Percentiles rank a stretch among this genome's conserved stretches.
These are phyloP conservation scores for Hypoxylon fragiforme DNA, from an alignment of 495 filamentous ascomycete species.

Conservation along the genomic window DNA sequence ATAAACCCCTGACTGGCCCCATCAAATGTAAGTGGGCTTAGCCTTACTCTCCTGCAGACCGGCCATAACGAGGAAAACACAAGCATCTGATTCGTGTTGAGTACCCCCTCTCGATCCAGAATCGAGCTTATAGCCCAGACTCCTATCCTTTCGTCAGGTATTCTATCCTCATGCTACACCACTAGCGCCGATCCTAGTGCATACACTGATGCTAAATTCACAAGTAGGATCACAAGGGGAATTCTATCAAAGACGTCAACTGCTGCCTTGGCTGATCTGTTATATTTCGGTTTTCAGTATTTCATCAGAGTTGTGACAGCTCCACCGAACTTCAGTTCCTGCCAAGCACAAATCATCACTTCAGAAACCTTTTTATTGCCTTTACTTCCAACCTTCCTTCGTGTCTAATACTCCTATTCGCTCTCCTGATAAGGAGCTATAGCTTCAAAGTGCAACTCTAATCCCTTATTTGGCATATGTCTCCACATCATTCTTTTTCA, in stretches of 20 bases:
- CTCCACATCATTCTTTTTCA: not conserved
- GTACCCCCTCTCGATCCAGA: constrained; percentile 16
- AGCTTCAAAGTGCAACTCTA: constrained; percentile 1
- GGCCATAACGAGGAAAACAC: constrained; percentile 11
- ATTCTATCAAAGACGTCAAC: constrained; percentile 27
- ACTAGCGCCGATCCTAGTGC: constrained; percentile 17
- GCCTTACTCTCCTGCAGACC: constrained; percentile 21
- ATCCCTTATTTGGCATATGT: not conserved
- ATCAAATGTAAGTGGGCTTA: constrained; percentile 21
- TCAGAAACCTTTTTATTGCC: constrained; percentile 1
- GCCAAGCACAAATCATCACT: not conserved
- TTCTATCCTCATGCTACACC: constrained; percentile 1
- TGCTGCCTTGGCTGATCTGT: not conserved
- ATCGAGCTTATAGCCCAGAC: constrained; percentile 4
- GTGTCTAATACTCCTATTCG: not conserved
- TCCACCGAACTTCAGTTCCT: constrained; percentile 15
- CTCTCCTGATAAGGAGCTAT: constrained; percentile 2
- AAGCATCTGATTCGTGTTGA: constrained; percentile 17
- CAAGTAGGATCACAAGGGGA: constrained; percentile 3
- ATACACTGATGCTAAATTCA: constrained; percentile 2
- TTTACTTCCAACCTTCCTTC: not conserved
- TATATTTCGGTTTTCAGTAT: no score
- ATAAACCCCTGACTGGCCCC: constrained; percentile 10
- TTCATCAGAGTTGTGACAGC: constrained; percentile 14
- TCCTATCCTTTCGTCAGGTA: constrained; percentile 1